These are phyloP conservation scores for Leishmania mexicana DNA, from an alignment of 208 protist species.

Conservation along the genomic window DNA sequence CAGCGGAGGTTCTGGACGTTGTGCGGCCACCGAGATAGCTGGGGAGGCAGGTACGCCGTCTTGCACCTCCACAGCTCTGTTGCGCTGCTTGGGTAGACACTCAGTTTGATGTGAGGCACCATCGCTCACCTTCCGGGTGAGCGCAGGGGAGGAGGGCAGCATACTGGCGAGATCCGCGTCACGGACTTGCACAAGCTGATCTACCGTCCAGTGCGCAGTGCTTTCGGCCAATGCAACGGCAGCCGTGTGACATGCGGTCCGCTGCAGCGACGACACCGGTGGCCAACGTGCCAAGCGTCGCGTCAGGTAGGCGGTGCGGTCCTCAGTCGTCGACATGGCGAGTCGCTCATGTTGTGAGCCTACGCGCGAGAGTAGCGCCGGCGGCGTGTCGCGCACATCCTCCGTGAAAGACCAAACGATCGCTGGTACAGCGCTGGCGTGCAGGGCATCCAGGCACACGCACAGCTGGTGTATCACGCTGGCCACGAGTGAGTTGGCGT, in stretches of 20 bases:
- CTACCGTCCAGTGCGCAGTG: slow-evolving; percentile 23
- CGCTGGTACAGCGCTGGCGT: neutral
- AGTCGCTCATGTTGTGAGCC: slow-evolving; percentile 38
- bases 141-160: neutral
- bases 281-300: slow-evolving; percentile 5
- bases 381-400: slow-evolving; percentile 7
- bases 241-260: neutral
- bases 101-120: neutral
- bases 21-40: neutral
- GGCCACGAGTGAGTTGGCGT: slow-evolving; percentile 36
- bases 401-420: slow-evolving; percentile 33
- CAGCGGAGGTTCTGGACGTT: neutral
- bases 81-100: neutral
- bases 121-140: neutral
- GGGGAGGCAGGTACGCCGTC: neutral
- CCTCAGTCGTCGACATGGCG: slow-evolving; percentile 24
- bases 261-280: slow-evolving; percentile 4
- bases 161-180: slow-evolving; percentile 10
- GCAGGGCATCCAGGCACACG: slow-evolving; percentile 43
- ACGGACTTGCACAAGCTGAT: slow-evolving; percentile 12
- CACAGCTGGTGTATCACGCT: slow-evolving; percentile 56
- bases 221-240: slow-evolving; percentile 24
- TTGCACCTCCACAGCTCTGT: neutral
- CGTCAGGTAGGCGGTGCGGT: slow-evolving; percentile 32
- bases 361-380: slow-evolving; percentile 13